Evolutionary conservation across 2,329 filamentous ascomycete species (phyloP), one percentile per base, ranked within the genome.

Genomic region (Microsporum canis): DNA sequence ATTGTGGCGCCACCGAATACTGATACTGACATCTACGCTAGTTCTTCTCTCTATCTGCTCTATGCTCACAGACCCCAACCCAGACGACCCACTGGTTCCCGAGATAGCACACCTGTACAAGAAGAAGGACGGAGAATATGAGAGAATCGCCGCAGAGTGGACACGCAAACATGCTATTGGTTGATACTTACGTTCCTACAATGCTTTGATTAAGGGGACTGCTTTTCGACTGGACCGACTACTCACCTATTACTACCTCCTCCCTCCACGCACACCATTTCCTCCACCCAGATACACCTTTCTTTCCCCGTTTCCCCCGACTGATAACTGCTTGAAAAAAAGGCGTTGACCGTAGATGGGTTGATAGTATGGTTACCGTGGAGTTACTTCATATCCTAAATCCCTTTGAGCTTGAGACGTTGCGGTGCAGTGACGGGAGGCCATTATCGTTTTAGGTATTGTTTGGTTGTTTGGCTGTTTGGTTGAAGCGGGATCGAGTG

Each of bases 41-140:
- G 10, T 53, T 5, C 49, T 53, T n/a, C 49, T 53, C 49, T 31
- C 49, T 5, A 53, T 99, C 82, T 99, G 94, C 84, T 99, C 94
- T 60, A 97, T 99, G 94, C 82, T 99, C 76, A 99, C 94, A 73
- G 94, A 99, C 80, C 94, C 94, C 70, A 99, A 99, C 83, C 94
- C 94, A 66, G 94, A 99, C 76, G 94, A 99, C 78, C 94, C 94
- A 73, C 87, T 99, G 68, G 94, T 99, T 64, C 94, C 94, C 66
- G 94, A 99, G 81, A 99, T 99, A 72, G 94, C 94, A 71, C 94
- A 99, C 75, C 91, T 97, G 74, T 99, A 99, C 88, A 99, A 99
- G 87, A 96, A 92, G 67, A 94, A 99, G 78, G 88, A 91, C 70
- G 85, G 89, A 70, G 84, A 91, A 76, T 99, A 99, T 78, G 94